Evolutionary conservation across 164 flowering plant genomes (phyloP).

Genomic region (Macadamia integrifolia): DNA sequence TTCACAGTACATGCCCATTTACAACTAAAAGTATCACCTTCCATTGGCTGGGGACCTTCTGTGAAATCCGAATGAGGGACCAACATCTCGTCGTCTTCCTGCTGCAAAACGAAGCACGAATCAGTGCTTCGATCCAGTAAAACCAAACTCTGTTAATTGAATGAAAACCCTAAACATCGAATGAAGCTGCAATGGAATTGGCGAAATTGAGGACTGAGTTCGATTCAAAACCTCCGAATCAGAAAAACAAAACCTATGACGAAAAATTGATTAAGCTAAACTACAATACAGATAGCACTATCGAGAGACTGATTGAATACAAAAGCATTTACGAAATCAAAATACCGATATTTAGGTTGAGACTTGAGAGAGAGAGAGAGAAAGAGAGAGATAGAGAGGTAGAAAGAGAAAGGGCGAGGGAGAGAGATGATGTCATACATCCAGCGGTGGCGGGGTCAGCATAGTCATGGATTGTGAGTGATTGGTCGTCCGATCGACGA

Average conservation of each 20-base stretch:
- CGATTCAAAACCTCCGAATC: conserved; percentile 4
- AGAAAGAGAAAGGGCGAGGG: not conserved
- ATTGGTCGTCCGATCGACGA: conserved; percentile 32
- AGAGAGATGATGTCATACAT: conserved; percentile 30
- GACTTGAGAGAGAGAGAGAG: not conserved
- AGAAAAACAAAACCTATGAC: conserved; percentile 10
- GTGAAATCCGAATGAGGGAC: conserved; percentile 79
- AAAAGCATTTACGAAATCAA: not conserved
- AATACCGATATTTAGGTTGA: not conserved
- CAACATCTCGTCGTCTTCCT: conserved; percentile 89
- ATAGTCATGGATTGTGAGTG: conserved; percentile 49
- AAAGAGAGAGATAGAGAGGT: not conserved
- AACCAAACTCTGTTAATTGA: conserved; percentile 13
- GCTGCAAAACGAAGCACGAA: conserved; percentile 38
- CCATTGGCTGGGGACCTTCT: conserved; percentile 80
- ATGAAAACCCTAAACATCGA: conserved; percentile 35
- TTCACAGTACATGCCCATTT: not conserved
- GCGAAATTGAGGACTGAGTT: not conserved
- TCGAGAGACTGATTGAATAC: not conserved
- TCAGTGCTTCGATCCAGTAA: conserved; percentile 25
- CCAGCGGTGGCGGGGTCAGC: conserved; percentile 66
- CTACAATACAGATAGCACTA: not conserved
- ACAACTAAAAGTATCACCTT: conserved; percentile 29
- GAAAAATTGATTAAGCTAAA: not conserved
- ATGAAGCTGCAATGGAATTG: conserved; percentile 5